phyloP scores from a whole-genome alignment of 2,329 filamentous ascomycete species.

The Ascocoryne sarcoides region DNA sequence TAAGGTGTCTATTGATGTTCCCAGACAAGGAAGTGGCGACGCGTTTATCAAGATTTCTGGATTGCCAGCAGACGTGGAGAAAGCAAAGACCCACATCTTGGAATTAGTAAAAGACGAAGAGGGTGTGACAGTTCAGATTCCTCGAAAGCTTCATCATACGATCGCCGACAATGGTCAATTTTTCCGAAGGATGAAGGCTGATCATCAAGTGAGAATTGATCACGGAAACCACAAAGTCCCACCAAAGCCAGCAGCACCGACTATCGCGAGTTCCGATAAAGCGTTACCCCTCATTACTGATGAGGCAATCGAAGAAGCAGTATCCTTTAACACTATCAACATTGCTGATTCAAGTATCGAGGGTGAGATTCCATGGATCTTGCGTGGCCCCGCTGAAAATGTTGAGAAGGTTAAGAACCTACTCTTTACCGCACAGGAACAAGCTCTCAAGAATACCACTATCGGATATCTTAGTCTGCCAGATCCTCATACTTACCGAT shows the following conservation, averaged over 20 bases:
- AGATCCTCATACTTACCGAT: conserved; percentile 81
- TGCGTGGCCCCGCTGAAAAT: conserved; percentile 69
- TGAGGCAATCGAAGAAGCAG: conserved; percentile 57
- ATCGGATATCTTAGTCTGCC: conserved; percentile 82
- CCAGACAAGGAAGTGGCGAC: conserved; percentile 75
- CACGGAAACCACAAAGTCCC: conserved; percentile 76
- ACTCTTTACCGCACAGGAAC: conserved; percentile 64
- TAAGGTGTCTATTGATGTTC: conserved; percentile 80
- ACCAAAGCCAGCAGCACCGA: conserved; percentile 49
- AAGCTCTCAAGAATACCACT: conserved; percentile 59
- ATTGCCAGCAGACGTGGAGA: conserved; percentile 66
- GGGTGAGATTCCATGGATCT: conserved; percentile 80
- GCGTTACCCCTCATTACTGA: conserved; percentile 89
- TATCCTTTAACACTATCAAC: conserved; percentile 80
- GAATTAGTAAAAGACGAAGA: conserved; percentile 76
- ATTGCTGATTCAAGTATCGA: conserved; percentile 41
- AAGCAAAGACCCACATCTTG: conserved; percentile 78
- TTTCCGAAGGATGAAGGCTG: conserved; percentile 82
- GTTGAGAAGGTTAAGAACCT: conserved; percentile 72
- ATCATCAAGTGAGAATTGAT: conserved; percentile 83
- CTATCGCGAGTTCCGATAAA: conserved; percentile 44
- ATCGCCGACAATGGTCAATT: conserved; percentile 85
- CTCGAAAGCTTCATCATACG: conserved; percentile 71
- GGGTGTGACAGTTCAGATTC: conserved; percentile 79
- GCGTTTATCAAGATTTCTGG: conserved; percentile 83